Evolutionary conservation across 2,329 filamentous ascomycete species (phyloP).

Genomic region (Fusarium tupiense): DNA sequence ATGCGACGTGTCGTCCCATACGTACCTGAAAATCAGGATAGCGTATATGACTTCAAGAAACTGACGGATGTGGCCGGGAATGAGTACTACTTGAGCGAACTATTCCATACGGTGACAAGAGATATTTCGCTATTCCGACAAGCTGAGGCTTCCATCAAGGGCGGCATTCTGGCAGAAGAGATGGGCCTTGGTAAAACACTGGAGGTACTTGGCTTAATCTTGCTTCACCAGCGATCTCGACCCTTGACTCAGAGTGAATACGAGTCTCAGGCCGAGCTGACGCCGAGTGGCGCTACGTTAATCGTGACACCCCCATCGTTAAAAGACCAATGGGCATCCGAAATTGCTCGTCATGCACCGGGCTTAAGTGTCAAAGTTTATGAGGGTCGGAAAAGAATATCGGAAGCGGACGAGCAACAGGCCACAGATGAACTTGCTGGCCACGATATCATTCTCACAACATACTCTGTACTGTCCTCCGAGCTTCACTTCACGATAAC

Average conservation of each 20-base stretch:
- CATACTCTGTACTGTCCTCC: constrained; percentile 75
- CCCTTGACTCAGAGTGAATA: constrained; percentile 44
- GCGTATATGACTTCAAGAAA: constrained; percentile 46
- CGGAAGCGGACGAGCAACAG: constrained; percentile 49
- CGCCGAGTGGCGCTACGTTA: constrained; percentile 64
- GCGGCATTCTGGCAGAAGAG: constrained; percentile 80
- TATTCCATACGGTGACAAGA: constrained; percentile 68
- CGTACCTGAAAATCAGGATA: not conserved
- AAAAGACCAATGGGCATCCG: constrained; percentile 69
- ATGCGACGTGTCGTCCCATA: constrained; percentile 31
- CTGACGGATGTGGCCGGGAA: constrained; percentile 48
- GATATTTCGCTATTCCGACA: constrained; percentile 58
- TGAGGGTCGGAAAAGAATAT: constrained; percentile 56
- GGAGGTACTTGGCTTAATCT: constrained; percentile 77
- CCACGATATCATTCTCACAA: constrained; percentile 71
- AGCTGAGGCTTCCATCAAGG: constrained; percentile 55
- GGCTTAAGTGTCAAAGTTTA: constrained; percentile 66
- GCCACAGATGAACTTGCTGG: constrained; percentile 57
- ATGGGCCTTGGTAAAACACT: constrained; percentile 87
- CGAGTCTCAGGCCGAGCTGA: constrained; percentile 52
- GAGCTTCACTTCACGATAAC: constrained; percentile 82
- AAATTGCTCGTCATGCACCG: constrained; percentile 68
- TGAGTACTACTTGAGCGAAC: constrained; percentile 66
- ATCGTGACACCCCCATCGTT: constrained; percentile 69
- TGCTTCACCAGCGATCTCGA: constrained; percentile 62